phyloP scores from a whole-genome alignment of 1,284 basidiomycete genomes.

The Phylloporus sp. region DNA sequence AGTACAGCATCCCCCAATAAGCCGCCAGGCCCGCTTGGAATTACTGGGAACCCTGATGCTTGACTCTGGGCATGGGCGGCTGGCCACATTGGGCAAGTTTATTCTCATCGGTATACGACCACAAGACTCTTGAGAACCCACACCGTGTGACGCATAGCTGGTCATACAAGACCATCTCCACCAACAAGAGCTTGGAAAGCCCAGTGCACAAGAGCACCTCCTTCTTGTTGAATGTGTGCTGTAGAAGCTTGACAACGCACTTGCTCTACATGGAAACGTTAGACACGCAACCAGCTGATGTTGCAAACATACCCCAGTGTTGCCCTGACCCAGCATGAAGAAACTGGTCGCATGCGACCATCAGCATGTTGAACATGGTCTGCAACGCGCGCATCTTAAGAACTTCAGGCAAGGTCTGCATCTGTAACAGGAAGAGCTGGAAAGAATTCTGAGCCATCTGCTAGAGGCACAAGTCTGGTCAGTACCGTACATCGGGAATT shows the following conservation, averaged over 20 bases:
- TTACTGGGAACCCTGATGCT: no score
- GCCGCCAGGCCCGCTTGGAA: no score
- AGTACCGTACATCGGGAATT: neutral
- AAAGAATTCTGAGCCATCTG: slow-evolving; percentile 92
- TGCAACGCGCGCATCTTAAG: slow-evolving; percentile 85
- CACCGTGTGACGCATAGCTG: no score
- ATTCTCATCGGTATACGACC: no score
- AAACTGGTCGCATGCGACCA: slow-evolving; percentile 88
- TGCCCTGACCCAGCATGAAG: slow-evolving; percentile 59
- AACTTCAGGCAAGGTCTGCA: slow-evolving; percentile 76
- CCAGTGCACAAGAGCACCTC: slow-evolving; percentile 86
- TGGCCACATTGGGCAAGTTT: no score
- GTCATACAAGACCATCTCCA: slow-evolving; percentile 46
- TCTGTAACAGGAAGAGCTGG: slow-evolving; percentile 88
- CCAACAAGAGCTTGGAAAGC: slow-evolving; percentile 88
- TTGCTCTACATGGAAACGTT: slow-evolving; percentile 51
- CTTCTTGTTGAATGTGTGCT: slow-evolving; percentile 75
- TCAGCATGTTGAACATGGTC: slow-evolving; percentile 89
- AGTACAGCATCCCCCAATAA: no score
- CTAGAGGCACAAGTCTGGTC: slow-evolving; percentile 39
- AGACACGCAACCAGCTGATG: neutral
- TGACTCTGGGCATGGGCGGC: no score
- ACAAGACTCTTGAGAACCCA: no score
- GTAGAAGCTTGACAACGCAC: slow-evolving; percentile 75
- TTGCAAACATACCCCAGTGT: slow-evolving; percentile 50